These are phyloP conservation scores for Camellia lanceoleosa DNA, from an alignment of 148 eudicot species.

Conservation along the genomic window DNA sequence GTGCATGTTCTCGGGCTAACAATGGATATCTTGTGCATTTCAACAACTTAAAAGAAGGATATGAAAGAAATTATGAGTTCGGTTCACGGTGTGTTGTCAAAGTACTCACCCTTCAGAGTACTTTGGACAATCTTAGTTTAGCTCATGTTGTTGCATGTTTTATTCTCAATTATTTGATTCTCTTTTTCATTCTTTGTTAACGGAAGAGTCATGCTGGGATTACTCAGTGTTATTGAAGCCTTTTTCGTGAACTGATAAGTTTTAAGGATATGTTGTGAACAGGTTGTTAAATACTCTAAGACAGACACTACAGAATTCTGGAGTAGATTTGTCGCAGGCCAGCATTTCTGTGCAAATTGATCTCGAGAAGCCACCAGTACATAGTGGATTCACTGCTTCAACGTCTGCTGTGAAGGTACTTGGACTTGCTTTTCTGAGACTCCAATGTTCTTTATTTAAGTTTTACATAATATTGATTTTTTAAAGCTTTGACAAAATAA, in stretches of 20 bases:
- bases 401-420: conserved; percentile 48
- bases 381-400: conserved; percentile 29
- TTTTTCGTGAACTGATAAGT: neutral
- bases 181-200: neutral
- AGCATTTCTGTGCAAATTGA: conserved; percentile 83
- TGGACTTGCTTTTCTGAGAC: neutral
- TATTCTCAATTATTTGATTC: no score
- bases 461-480: neutral
- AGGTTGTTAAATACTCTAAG: conserved; percentile 74
- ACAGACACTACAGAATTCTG: conserved; percentile 75
- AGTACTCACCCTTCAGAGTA: no score
- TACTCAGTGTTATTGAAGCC: neutral
- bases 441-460: no score
- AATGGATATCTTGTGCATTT: neutral
- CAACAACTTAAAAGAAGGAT: neutral
- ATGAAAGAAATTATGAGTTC: no score
- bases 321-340: conserved; percentile 84
- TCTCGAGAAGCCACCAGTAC: conserved; percentile 69
- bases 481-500: neutral
- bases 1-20: neutral
- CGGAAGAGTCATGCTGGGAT: neutral
- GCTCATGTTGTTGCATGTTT: no score
- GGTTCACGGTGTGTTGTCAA: neutral
- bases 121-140: no score
- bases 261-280: conserved; percentile 12